Base-by-base conservation (phyloP, 2,329 filamentous ascomycete species). In the Berkeleyomyces rouxiae region DNA sequence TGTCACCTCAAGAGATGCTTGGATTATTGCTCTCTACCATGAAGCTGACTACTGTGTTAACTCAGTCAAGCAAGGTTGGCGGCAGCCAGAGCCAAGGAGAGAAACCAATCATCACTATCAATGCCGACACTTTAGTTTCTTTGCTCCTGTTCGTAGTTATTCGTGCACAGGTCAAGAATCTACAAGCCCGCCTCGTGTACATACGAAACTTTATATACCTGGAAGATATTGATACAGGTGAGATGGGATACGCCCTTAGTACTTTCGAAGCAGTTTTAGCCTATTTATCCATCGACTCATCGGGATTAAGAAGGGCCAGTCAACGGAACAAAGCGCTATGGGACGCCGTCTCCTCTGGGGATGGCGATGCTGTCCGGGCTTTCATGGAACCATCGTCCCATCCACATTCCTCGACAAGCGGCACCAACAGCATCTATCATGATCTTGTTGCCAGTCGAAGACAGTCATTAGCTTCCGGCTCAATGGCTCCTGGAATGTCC, bases 201-300 rank as follows among this genome's bases (percentile, higher is more conserved):
- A 96, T 97, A 79, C 87, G 92, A 51, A 90, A 95, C 69, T 99
- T 96, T 70, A 93, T 96, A 67, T 99, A 96, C 73, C 91, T 96
- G 59, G 93, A 97, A 68, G 93, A 99, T 73, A 90, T 99, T 7
- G 93, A 99, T 67, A 95, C 85, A 65, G 93, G 93, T 58, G 93
- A 99, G 74, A 86, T 95, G 78, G 93, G 93, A 7, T 99, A 99
- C 72, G 91, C 92, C 0, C 74, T 99, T 59, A 97, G 92, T 72
- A 99, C 93, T 0, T 89, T 97, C 65, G 93, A 99, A 72, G 93
- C 90, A 5, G 93, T 99, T 0, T 74, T 99, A 42, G 85, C 89
- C 1, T 97, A 99, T 71, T 81, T 99, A 2, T 82, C 85, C 7
- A 82, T 85, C 65, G 91, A 95, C 70, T 95, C 92, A 0, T 84